Evolutionary conservation across 768 basidiomycete species (phyloP), one percentile per base, ranked within the genome.

Genomic region (Trametes sanguinea): DNA sequence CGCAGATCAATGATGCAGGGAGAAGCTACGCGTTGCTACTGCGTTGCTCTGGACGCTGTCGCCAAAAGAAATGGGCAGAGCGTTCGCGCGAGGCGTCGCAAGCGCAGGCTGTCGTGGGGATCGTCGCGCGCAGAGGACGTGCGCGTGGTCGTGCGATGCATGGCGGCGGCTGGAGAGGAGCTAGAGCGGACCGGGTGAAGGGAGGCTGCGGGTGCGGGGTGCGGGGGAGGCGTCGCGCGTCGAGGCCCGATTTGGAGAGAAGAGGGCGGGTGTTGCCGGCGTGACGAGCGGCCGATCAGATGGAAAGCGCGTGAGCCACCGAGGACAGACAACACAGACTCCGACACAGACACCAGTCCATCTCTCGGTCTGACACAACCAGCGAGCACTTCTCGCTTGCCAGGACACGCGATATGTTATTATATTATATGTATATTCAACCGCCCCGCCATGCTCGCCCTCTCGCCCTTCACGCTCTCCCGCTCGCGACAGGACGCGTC

Each of bases 121-220:
- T 11, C 10, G 42, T 14, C 14, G 42, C 14, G 42, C 4, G 16
- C 42, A 16, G 16, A n/a, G n/a, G 42, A 4, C 42, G 42, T 11
- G 42, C 16, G 10, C 42, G 13, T 43, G 42, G 14, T 4, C 6
- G 42, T 14, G n/a, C n/a, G n/a, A n/a, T n/a, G n/a, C 42, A 13
- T 43, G 42, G 42, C 14, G 42, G 42, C 7, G 5, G 42, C 7
- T 11, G 42, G 6, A n/a, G 6, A 39, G 37, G 42, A n/a, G 45
- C 7, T 8, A 17, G 17, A 46, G 45, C 45, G 17, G 4, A 27
- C n/a, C 45, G 16, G 45, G 22, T 8, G 17, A 46, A 22, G 2
- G 45, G n/a, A n/a, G 33, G 51, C 35, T 43, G 42, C 42, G 42
- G 42, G n/a, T 54, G 53, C 53, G 53, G 42, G 42, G 53, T 42